Percentiles rank a stretch among this genome's conserved stretches.
Conservation (phyloP, 768 basidiomycete genomes). For the Pseudohyphozyma bogoriensis region DNA sequence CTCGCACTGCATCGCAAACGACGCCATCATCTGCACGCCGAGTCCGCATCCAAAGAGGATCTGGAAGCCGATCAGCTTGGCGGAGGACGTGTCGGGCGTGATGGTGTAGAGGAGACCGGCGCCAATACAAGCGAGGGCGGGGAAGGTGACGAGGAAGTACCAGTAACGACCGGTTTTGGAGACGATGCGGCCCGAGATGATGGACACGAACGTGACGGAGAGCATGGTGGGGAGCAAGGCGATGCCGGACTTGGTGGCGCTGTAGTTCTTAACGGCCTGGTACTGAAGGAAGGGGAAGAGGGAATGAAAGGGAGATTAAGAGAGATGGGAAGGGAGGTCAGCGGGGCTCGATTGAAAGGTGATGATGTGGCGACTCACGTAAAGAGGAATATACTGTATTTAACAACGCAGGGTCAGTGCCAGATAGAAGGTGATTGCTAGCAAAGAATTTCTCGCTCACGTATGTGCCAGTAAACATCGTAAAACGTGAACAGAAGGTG, state of each 20-base stretch:
- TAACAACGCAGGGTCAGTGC: too few species aligned
- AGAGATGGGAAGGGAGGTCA: slow-evolving; percentile 20
- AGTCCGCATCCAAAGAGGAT: slow-evolving; percentile 40
- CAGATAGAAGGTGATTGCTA: too few species aligned
- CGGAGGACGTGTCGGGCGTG: slow-evolving; percentile 29
- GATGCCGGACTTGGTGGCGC: slow-evolving; percentile 26
- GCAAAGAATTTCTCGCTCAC: too few species aligned
- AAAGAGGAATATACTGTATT: slow-evolving; percentile 20
- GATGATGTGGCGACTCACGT: background rate
- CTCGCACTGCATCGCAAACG: slow-evolving; percentile 30
- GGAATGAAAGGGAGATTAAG: too few species aligned
- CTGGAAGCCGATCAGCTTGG: slow-evolving; percentile 38
- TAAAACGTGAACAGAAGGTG: slow-evolving; percentile 20
- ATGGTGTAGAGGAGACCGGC: slow-evolving; percentile 39
- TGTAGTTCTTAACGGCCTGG: slow-evolving; percentile 24
- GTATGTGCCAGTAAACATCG: too few species aligned
- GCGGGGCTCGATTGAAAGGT: background rate
- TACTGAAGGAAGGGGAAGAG: too few species aligned
- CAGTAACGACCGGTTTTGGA: slow-evolving; percentile 37
- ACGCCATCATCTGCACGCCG: slow-evolving; percentile 30
- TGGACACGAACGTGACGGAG: slow-evolving; percentile 23
- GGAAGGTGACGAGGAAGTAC: slow-evolving; percentile 36
- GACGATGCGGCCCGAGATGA: slow-evolving; percentile 35
- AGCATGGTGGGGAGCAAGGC: slow-evolving; percentile 38
- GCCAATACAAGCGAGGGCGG: slow-evolving; percentile 35